A percentile compares a stretch with the other conserved stretches of the same genome.
phyloP scores from a whole-genome alignment of 2,329 filamentous ascomycete species.

The Penicillium oxalicum region DNA sequence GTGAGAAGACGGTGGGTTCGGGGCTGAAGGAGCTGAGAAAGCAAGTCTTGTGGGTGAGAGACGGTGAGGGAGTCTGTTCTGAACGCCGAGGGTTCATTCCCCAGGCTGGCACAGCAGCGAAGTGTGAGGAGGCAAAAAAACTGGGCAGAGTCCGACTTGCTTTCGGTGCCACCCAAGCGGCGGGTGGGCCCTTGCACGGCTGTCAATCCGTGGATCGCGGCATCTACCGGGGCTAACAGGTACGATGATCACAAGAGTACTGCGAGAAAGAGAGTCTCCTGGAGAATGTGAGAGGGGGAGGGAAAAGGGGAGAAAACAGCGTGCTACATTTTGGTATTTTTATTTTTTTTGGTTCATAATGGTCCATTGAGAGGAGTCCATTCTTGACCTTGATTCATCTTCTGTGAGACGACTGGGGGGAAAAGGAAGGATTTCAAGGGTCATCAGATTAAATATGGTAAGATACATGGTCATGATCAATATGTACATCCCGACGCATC shows the following conservation, averaged over 20 bases:
- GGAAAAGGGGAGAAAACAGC: not conserved
- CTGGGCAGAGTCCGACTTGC: constrained; percentile 1
- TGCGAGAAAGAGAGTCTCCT: not conserved
- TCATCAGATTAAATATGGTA: too few species aligned
- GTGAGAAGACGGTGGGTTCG: not conserved
- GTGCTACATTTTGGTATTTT: too few species aligned
- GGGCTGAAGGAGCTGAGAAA: not conserved
- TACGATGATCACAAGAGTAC: not conserved
- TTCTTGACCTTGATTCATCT: too few species aligned
- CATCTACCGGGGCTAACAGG: not conserved
- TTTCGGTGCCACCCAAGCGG: constrained; percentile 5
- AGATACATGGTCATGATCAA: constrained; percentile 6
- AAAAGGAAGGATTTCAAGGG: not conserved
- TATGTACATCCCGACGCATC: constrained; percentile 6
- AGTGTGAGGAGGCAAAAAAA: not conserved
- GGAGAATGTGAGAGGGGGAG: not conserved
- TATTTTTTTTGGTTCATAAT: too few species aligned
- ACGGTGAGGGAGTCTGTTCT: not conserved
- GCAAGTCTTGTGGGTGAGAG: not conserved
- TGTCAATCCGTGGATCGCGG: constrained; percentile 15
- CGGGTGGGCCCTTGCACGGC: constrained; percentile 11
- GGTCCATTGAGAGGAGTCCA: too few species aligned
- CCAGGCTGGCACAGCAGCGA: not conserved
- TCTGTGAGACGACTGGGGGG: not conserved
- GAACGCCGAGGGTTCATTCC: not conserved